These are phyloP conservation scores for Lachancea meyersii DNA, from an alignment of 805 yeast species.

Conservation along the genomic window DNA sequence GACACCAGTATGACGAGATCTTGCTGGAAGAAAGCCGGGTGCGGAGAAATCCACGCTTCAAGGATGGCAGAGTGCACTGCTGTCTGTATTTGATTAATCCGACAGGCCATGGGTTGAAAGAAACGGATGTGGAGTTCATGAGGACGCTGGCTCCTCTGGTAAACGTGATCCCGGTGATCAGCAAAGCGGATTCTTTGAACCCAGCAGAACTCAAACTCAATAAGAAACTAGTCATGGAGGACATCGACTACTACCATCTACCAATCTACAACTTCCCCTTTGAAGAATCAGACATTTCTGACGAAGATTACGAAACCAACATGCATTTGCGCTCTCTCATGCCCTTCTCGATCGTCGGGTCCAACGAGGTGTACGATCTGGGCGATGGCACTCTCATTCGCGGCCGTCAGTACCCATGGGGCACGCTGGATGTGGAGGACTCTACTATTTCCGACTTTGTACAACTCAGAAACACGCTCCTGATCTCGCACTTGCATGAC, in stretches of 20 bases:
- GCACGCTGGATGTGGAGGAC: constrained; percentile 57
- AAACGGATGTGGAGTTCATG: constrained; percentile 74
- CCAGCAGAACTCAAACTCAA: constrained; percentile 69
- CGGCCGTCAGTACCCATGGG: constrained; percentile 54
- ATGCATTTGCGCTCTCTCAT: constrained; percentile 55
- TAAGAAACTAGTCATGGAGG: constrained; percentile 70
- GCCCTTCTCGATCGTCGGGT: constrained; percentile 66
- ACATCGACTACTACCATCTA: constrained; percentile 60
- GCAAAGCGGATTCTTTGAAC: constrained; percentile 81
- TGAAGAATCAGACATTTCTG: constrained; percentile 48
- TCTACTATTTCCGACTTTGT: constrained; percentile 76
- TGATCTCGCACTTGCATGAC: constrained; percentile 81
- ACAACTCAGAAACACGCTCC: constrained; percentile 67
- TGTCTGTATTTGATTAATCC: constrained; percentile 74
- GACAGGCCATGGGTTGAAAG: constrained; percentile 75
- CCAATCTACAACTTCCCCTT: constrained; percentile 72
- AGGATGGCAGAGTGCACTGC: constrained; percentile 76
- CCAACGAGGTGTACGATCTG: constrained; percentile 53
- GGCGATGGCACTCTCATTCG: constrained; percentile 37
- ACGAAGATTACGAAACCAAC: constrained; percentile 60
- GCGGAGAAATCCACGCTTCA: constrained; percentile 78
- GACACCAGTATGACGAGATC: constrained; percentile 79
- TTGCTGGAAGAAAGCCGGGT: constrained; percentile 74
- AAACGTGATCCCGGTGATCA: constrained; percentile 78
- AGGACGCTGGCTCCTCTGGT: constrained; percentile 71